Evolutionary conservation across 2,329 filamentous ascomycete species (phyloP), one percentile per base, ranked within the genome.

Genomic region (Scytalidium lignicola): DNA sequence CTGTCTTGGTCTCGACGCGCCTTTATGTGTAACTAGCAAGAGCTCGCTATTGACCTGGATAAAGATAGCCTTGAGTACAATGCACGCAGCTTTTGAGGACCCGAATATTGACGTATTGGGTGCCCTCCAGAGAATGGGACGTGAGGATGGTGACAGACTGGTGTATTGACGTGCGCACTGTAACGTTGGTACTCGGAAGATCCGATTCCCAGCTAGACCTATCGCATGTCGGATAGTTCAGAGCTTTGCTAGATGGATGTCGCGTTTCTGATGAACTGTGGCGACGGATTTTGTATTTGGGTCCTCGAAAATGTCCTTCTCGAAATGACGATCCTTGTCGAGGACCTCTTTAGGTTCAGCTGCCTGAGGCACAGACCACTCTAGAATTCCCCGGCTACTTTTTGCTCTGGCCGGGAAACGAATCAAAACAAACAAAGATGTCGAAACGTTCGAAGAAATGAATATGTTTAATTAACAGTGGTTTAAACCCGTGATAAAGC

Each of bases 121-220:
- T 13, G n/a, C 15, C 10, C 63, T 90, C 43, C 88, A 91, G 65
- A 88, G 81, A 1, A 71, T 87, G 42, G 81, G 85, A 4, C 23
- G 23, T 26, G 23, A 90, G 85, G 80, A 65, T 87, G 37, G 75
- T 37, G 32, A 37, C 32, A 37, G 15, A 9, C n/a, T 17, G 32
- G n/a, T 13, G 32, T 37, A 17, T 8, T 37, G 32, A 17, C 32
- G 32, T n/a, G 32, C 32, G 12, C 12, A 13, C 4, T 13, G n/a
- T 15, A n/a, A 37, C 15, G 15, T 15, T 37, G n/a, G n/a, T 17
- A 37, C 12, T 37, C 32, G 32, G 32, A 37, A 13, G 15, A 37
- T 37, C 32, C 32, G 32, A 37, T 37, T 13, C 32, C 15, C 32
- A 17, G 15, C 32, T 37, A 37, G 32, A 37, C 15, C 32, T 37